Evolutionary conservation across 1,139 yeast genomes (phyloP).

Genomic region (Meyerozyma sp.): DNA sequence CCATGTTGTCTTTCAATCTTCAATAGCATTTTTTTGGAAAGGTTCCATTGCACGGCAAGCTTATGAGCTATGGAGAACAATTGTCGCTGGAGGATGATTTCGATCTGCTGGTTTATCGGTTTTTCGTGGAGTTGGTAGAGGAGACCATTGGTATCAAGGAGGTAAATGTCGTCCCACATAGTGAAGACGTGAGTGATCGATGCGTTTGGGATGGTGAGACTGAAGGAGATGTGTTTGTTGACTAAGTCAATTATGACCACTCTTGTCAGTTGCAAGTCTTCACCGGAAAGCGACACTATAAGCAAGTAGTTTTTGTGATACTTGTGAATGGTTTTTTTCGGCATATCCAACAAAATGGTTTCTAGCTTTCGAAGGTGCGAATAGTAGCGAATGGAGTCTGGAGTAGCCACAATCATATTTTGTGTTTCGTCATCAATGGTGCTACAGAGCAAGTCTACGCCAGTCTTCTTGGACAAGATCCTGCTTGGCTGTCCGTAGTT

Average conservation of each 20-base stretch:
- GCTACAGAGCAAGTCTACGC: conserved; percentile 70
- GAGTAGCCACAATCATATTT: conserved; percentile 50
- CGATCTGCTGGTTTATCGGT: conserved; percentile 60
- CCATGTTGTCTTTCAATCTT: conserved; percentile 65
- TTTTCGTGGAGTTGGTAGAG: conserved; percentile 67
- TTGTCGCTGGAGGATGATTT: conserved; percentile 64
- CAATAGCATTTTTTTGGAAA: conserved; percentile 36
- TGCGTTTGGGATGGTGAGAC: conserved; percentile 60
- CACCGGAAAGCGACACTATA: conserved; percentile 41
- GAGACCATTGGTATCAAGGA: conserved; percentile 72
- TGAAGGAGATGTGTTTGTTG: conserved; percentile 68
- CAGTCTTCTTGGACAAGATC: conserved; percentile 55
- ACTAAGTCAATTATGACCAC: conserved; percentile 56
- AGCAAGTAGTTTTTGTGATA: conserved; percentile 46
- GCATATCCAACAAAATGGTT: conserved; percentile 52
- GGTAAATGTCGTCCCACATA: conserved; percentile 51
- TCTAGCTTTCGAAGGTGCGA: conserved; percentile 51
- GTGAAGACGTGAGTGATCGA: conserved; percentile 49
- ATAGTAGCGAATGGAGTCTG: conserved; percentile 49
- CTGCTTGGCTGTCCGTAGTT: conserved; percentile 65
- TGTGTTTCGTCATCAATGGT: conserved; percentile 34
- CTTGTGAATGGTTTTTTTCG: conserved; percentile 50
- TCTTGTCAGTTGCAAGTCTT: conserved; percentile 30
- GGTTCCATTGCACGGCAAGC: conserved; percentile 48
- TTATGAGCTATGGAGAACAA: conserved; percentile 69